Evolutionary conservation across 768 basidiomycete genomes (phyloP).

Genomic region (Lentinula raphanica): DNA sequence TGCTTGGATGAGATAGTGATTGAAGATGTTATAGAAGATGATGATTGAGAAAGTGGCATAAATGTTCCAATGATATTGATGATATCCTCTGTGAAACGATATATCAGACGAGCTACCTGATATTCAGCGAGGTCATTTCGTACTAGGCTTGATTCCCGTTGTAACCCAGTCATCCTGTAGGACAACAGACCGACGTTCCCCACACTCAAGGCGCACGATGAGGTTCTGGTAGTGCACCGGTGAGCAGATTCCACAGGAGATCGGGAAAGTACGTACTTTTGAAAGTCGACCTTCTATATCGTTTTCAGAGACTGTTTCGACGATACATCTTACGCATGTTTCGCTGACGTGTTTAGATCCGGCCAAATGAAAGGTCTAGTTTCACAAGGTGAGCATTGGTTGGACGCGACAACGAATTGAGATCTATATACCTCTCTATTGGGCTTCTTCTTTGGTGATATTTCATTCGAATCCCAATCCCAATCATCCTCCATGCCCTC

Average conservation of each 20-base stretch:
- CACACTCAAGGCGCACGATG: constrained; percentile 38
- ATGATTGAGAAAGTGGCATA: constrained; percentile 22
- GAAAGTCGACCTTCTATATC: constrained; percentile 25
- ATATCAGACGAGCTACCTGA: background rate
- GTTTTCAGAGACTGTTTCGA: constrained; percentile 40
- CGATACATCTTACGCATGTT: constrained; percentile 51
- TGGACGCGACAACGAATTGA: background rate
- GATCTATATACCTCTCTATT: constrained; percentile 9
- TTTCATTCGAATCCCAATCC: constrained; percentile 59
- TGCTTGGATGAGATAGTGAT: constrained; percentile 59
- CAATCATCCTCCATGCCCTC: constrained; percentile 67
- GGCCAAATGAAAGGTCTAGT: constrained; percentile 4
- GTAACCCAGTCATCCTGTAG: constrained; percentile 77
- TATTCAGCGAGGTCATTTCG: constrained; percentile 8
- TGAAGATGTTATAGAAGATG: constrained; percentile 30
- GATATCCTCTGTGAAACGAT: constrained; percentile 54
- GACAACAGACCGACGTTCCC: constrained; percentile 43
- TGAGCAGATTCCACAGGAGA: background rate
- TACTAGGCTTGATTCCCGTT: constrained; percentile 58
- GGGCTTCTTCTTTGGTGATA: constrained; percentile 44
- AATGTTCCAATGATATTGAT: constrained; percentile 68
- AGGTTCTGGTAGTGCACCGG: constrained; percentile 36
- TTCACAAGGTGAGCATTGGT: background rate
- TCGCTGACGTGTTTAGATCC: constrained; percentile 22
- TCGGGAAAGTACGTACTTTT: constrained; percentile 32